Percentiles rank a stretch among this genome's conserved stretches.
Conservation (phyloP, 139 green algal species). For the Bryopsis sp. region DNA sequence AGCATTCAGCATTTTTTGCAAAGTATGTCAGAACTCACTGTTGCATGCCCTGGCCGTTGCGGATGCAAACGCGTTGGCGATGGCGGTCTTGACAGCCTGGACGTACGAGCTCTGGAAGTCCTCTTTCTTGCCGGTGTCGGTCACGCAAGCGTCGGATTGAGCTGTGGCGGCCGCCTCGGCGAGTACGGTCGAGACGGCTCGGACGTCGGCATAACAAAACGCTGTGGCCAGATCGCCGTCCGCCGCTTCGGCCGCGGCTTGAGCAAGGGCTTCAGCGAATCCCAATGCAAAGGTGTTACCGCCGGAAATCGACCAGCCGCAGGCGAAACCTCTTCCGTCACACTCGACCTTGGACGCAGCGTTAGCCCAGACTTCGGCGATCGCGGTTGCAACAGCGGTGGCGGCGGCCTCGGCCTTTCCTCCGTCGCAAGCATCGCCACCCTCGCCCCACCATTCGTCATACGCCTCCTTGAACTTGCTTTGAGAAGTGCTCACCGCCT, state of each 20-base stretch:
- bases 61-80: slow-evolving; percentile 1
- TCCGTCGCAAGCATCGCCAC: not conserved
- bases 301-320: not conserved
- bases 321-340: slow-evolving; percentile 1
- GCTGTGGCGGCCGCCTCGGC: not conserved
- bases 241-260: not conserved
- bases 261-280: slow-evolving; percentile 1
- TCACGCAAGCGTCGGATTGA: slow-evolving; percentile 1
- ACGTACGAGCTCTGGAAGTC: slow-evolving; percentile 11
- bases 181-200: not conserved
- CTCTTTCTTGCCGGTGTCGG: not conserved
- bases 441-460: not conserved
- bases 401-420: not conserved
- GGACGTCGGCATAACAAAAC: not conserved
- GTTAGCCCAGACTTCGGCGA: not conserved
- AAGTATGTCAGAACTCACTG: too few species aligned
- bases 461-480: not conserved
- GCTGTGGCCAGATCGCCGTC: not conserved
- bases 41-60: not conserved
- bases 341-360: not conserved
- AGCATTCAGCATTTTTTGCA: too few species aligned
- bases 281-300: not conserved
- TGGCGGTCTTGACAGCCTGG: not conserved
- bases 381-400: not conserved
- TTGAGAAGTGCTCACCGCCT: not conserved